phyloP scores from a whole-genome alignment of 2,329 filamentous ascomycete genomes.

The Polychaeton citri region DNA sequence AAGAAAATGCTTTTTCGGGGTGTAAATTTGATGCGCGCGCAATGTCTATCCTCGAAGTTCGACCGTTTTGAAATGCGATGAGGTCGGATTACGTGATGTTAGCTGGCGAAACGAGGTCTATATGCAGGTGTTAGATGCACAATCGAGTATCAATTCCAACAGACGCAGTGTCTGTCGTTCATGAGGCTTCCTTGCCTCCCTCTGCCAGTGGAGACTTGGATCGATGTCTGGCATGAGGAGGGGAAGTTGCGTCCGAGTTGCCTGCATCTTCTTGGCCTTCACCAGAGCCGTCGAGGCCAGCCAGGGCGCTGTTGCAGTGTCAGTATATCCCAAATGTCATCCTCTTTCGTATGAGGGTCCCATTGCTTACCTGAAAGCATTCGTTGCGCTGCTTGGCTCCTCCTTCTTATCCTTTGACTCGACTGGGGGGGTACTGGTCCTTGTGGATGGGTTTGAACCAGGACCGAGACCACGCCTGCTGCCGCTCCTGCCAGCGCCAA shows the following conservation, averaged over 20 bases:
- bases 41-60: not conserved
- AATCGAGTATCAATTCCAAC: not conserved
- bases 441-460: conserved; percentile 51
- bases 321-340: no score
- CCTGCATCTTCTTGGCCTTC: conserved; percentile 50
- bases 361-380: conserved; percentile 84
- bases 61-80: no score
- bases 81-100: not conserved
- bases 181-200: conserved; percentile 9
- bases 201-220: conserved; percentile 13
- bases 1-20: not conserved
- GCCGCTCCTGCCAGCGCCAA: conserved; percentile 69
- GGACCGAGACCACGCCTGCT: conserved; percentile 44
- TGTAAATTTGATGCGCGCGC: no score
- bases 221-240: conserved; percentile 16
- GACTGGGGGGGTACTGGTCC: conserved; percentile 73
- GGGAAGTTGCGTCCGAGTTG: conserved; percentile 18
- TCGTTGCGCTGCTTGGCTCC: conserved; percentile 56
- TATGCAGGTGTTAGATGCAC: not conserved
- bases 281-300: conserved; percentile 45
- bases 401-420: conserved; percentile 47
- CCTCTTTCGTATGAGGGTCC: no score
- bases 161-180: not conserved
- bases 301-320: conserved; percentile 41
- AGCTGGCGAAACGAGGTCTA: not conserved